A percentile compares a stretch with the other conserved stretches of the same genome.
phyloP scores from a whole-genome alignment of 345 rosid genomes.

The Populus pruinosa region DNA sequence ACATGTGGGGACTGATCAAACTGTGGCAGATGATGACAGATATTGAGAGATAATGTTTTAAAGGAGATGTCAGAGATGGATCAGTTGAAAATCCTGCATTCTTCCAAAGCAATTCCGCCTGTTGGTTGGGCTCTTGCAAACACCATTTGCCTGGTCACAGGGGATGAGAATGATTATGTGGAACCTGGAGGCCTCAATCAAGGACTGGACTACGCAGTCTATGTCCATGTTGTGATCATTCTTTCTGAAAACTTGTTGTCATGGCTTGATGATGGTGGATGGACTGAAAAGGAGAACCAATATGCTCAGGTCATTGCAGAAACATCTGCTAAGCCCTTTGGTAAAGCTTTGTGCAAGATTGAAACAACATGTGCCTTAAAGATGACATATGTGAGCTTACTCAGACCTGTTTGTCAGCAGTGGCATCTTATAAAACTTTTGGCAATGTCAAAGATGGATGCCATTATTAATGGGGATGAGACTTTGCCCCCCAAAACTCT shows the following conservation, averaged over 20 bases:
- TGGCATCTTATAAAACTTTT: slow-evolving; percentile 83
- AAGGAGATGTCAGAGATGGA: slow-evolving; percentile 49
- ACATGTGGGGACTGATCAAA: slow-evolving; percentile 67
- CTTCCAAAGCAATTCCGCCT: slow-evolving; percentile 53
- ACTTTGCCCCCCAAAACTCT: slow-evolving; percentile 20
- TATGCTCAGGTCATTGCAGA: slow-evolving; percentile 41
- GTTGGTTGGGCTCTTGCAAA: slow-evolving; percentile 91
- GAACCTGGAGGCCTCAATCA: slow-evolving; percentile 45
- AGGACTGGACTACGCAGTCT: slow-evolving; percentile 50
- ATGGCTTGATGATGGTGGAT: slow-evolving; percentile 47
- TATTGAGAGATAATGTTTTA: slow-evolving; percentile 49
- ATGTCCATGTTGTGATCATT: slow-evolving; percentile 53
- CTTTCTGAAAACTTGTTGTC: slow-evolving; percentile 67
- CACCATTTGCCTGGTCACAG: slow-evolving; percentile 59
- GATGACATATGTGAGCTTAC: slow-evolving; percentile 53
- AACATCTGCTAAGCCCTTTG: slow-evolving; percentile 27
- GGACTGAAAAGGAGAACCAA: slow-evolving; percentile 38
- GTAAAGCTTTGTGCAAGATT: slow-evolving; percentile 22
- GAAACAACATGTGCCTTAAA: slow-evolving; percentile 32
- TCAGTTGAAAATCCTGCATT: slow-evolving; percentile 32
- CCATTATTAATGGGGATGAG: slow-evolving; percentile 26
- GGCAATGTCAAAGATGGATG: slow-evolving; percentile 44
- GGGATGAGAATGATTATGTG: slow-evolving; percentile 58
- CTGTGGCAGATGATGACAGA: slow-evolving; percentile 95
- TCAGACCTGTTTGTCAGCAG: slow-evolving; percentile 78